Percentiles rank a stretch among this genome's conserved stretches.
Evolutionary conservation across 2,329 filamentous ascomycete species (phyloP).

Genomic region (Fusarium torulosum): DNA sequence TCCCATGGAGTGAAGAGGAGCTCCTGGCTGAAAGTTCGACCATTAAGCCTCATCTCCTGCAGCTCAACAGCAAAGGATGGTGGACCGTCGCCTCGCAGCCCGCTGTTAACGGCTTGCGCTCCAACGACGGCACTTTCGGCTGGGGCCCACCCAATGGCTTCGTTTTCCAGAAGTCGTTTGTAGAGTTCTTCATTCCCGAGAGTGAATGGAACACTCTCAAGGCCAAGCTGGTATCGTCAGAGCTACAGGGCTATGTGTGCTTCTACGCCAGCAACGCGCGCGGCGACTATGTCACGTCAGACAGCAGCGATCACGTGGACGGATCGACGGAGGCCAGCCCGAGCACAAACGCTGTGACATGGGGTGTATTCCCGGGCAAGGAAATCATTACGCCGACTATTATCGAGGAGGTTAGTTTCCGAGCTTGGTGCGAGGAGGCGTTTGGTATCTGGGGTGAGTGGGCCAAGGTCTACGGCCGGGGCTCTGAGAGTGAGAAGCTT

Average conservation of each 20-base stretch:
- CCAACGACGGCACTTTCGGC: conserved; percentile 82
- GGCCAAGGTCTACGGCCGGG: conserved; percentile 86
- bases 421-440: conserved; percentile 94
- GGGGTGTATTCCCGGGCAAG: conserved; percentile 95
- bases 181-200: conserved; percentile 90
- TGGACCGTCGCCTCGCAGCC: conserved; percentile 98
- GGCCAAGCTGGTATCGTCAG: conserved; percentile 69
- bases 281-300: conserved; percentile 83
- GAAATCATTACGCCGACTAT: conserved; percentile 97
- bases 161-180: conserved; percentile 98
- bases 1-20: conserved; percentile 95
- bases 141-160: conserved; percentile 95
- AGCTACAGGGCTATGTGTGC: conserved; percentile 75
- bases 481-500: conserved; percentile 77
- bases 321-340: conserved; percentile 51
- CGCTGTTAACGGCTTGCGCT: conserved; percentile 86
- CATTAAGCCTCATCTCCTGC: conserved; percentile 81
- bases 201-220: conserved; percentile 78
- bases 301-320: conserved; percentile 58
- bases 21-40: conserved; percentile 85
- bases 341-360: conserved; percentile 93
- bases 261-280: conserved; percentile 87
- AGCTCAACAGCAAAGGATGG: conserved; percentile 85
- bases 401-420: conserved; percentile 94
- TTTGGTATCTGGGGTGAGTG: conserved; percentile 97